phyloP scores from a whole-genome alignment of 257 asterid genomes.

The Lantana camara region DNA sequence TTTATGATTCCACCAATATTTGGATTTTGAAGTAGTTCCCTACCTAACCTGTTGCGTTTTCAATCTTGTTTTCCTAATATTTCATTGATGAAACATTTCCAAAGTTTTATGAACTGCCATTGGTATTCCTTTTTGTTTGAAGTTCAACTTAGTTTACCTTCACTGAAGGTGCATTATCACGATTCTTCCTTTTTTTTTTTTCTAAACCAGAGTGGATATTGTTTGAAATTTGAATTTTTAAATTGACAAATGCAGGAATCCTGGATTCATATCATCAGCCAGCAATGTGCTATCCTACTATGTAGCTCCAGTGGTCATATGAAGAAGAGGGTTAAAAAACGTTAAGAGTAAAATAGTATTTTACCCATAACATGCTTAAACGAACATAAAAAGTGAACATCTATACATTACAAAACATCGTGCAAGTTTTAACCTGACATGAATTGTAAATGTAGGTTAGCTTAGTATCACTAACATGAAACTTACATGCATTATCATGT shows the following conservation, averaged over 20 bases:
- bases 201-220: neutral
- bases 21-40: neutral
- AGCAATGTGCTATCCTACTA: neutral
- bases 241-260: neutral
- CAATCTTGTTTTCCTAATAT: neutral
- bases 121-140: neutral
- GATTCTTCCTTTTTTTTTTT: neutral
- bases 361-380: too few species aligned
- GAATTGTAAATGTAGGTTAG: too few species aligned
- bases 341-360: too few species aligned
- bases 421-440: too few species aligned
- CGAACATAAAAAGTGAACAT: too few species aligned
- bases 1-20: neutral
- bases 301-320: neutral
- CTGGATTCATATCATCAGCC: neutral
- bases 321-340: too few species aligned
- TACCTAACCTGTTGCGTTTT: neutral
- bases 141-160: neutral
- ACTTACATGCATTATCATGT: too few species aligned
- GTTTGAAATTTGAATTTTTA: neutral
- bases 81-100: neutral
- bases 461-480: too few species aligned
- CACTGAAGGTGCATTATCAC: neutral
- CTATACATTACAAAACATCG: too few species aligned
- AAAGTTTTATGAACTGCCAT: neutral